Conservation (phyloP, 352 stramenopile species). For the Pythium folliculosum region DNA sequence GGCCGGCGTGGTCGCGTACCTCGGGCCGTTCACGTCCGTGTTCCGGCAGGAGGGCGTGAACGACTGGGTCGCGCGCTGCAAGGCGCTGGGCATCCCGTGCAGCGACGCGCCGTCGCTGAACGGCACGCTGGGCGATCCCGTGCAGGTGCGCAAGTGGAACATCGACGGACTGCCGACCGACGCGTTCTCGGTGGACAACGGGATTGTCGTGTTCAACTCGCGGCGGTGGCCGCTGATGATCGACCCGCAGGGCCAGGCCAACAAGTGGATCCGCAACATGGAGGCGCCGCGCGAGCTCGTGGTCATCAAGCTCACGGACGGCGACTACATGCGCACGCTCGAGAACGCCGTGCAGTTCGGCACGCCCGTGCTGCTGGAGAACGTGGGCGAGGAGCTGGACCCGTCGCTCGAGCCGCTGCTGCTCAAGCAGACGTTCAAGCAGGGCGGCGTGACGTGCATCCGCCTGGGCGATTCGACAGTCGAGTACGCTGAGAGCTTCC, state of each 20-base stretch:
- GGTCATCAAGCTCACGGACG: slow-evolving; percentile 94
- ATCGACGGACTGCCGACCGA: slow-evolving; percentile 94
- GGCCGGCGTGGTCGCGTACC: slow-evolving; percentile 91
- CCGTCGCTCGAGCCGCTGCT: slow-evolving; percentile 92
- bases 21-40: slow-evolving; percentile 92
- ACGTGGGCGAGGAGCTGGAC: slow-evolving; percentile 92
- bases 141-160: slow-evolving; percentile 94
- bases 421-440: slow-evolving; percentile 94
- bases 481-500: slow-evolving; percentile 91
- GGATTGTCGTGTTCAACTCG: slow-evolving; percentile 94
- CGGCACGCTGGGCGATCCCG: slow-evolving; percentile 88
- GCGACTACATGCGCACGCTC: slow-evolving; percentile 92
- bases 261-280: slow-evolving; percentile 97
- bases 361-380: slow-evolving; percentile 91
- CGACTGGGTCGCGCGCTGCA: slow-evolving; percentile 80
- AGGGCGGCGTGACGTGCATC: slow-evolving; percentile 91
- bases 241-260: slow-evolving; percentile 93
- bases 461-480: slow-evolving; percentile 92
- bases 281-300: slow-evolving; percentile 89
- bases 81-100: slow-evolving; percentile 78
- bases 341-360: slow-evolving; percentile 94
- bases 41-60: slow-evolving; percentile 77
- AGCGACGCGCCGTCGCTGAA: slow-evolving; percentile 87
- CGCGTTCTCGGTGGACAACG: slow-evolving; percentile 94
- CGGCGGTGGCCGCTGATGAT: slow-evolving; percentile 95